Percentiles rank a stretch among this genome's conserved stretches.
phyloP scores from a whole-genome alignment of 2,329 filamentous ascomycete species.

The Pseudopyricularia javanii region DNA sequence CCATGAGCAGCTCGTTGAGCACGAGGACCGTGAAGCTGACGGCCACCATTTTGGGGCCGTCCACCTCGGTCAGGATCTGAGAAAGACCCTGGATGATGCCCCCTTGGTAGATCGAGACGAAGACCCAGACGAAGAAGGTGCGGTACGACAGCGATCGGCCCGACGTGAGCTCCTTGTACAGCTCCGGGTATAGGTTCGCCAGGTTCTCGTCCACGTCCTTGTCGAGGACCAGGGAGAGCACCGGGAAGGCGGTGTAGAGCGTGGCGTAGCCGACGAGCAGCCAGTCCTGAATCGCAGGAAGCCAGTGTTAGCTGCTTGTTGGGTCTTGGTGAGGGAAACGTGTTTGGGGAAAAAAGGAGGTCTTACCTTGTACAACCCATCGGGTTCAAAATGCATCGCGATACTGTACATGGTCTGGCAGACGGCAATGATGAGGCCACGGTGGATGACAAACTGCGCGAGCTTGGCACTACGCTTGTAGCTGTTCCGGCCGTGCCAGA shows the following conservation, averaged over 20 bases:
- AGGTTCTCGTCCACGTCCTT: slow-evolving; percentile 89
- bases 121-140: slow-evolving; percentile 94
- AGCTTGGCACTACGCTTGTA: slow-evolving; percentile 95
- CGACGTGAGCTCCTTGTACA: slow-evolving; percentile 93
- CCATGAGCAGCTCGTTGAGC: slow-evolving; percentile 93
- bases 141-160: slow-evolving; percentile 80
- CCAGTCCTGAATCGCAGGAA: slow-evolving; percentile 48
- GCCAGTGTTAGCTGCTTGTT: neutral
- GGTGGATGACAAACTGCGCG: slow-evolving; percentile 95
- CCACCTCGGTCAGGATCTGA: slow-evolving; percentile 73
- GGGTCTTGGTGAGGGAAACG: neutral
- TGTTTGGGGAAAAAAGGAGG: neutral
- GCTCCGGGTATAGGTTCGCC: slow-evolving; percentile 88
- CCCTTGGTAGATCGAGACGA: slow-evolving; percentile 91
- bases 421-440: slow-evolving; percentile 86
- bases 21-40: slow-evolving; percentile 88
- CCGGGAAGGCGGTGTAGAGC: slow-evolving; percentile 84
- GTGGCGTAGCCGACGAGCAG: slow-evolving; percentile 94
- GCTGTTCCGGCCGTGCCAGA: slow-evolving; percentile 96
- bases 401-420: slow-evolving; percentile 98
- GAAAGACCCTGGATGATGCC: slow-evolving; percentile 90
- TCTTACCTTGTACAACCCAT: slow-evolving; percentile 66
- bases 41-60: slow-evolving; percentile 63
- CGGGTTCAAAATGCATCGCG: slow-evolving; percentile 81
- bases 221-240: slow-evolving; percentile 88